Evolutionary conservation across 140 eudicot species (phyloP).

Genomic region (Anethum foeniculum): DNA sequence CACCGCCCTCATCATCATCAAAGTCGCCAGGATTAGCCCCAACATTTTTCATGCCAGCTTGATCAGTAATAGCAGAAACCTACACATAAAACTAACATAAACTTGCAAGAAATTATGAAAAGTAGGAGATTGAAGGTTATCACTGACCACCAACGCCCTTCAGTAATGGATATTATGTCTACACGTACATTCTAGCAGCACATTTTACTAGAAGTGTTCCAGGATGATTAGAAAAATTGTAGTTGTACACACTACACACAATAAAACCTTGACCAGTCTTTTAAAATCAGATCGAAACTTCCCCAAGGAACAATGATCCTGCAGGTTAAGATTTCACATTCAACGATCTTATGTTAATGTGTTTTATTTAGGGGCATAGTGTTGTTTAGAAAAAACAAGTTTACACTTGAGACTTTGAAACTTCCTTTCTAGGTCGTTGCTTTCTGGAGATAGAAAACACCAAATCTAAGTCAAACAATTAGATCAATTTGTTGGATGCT

Average conservation of each 20-base stretch:
- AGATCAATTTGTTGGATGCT: neutral
- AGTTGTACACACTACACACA: neutral
- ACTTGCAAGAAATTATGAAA: neutral
- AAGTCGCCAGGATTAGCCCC: slow-evolving; percentile 90
- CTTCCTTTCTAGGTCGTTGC: neutral
- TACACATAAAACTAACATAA: slow-evolving; percentile 15
- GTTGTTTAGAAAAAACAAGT: neutral
- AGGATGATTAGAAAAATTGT: neutral
- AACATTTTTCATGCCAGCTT: slow-evolving; percentile 76
- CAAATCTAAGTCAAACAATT: neutral
- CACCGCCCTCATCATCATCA: slow-evolving; percentile 97
- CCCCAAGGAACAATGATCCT: neutral
- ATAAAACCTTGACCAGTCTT: neutral
- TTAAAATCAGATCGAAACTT: neutral
- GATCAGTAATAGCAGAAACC: slow-evolving; percentile 95
- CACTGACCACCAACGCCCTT: neutral
- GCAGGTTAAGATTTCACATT: neutral
- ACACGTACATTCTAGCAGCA: neutral
- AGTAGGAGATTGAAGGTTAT: neutral
- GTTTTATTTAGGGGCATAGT: neutral
- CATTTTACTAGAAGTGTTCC: neutral
- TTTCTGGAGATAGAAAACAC: neutral
- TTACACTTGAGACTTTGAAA: neutral
- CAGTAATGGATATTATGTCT: neutral
- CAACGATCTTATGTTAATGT: neutral